Base-by-base conservation (phyloP, 2,329 filamentous ascomycete species). In the Zymoseptoria pseudotritici region DNA sequence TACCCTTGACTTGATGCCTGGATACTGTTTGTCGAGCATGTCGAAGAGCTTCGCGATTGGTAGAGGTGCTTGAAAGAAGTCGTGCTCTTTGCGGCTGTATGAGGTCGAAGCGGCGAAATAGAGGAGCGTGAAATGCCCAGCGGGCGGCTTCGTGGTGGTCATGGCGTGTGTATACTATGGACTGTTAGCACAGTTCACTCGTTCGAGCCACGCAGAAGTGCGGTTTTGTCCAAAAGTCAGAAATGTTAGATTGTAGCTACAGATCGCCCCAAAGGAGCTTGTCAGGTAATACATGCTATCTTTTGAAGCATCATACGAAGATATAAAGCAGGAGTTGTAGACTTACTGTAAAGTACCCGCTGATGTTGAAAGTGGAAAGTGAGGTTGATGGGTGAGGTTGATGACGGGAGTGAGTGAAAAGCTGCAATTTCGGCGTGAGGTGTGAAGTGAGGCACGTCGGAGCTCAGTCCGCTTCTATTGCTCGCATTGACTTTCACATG, bases 21-120 rank as follows among this genome's bases (percentile, higher is more conserved):
- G 79, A 72, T 95, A 89, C 66, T 77, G 82, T 69, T 82, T 75
- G 69, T 95, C 90, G 7, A 95, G 80, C 62, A 77, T 71, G n/a
- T 77, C 74, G 68, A 90, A 91, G 21, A 95, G 80, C 65, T 83
- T 77, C 49, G 76, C 72, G 26, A 90, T 72, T 1, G 81, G 76
- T 42, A 92, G 72, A 42, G 89, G 88, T 11, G 89, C 89, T 2
- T 83, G 78, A 10, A 94, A 72, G 17, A 76, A 69, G 70, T 94
- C 90, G 62, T 79, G 78, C 61, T 86, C 80, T 70, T 84, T 88
- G n/a, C 79, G 78, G 1, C 90, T 91, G 73, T 83, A 89, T 31
- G 86, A 86, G 59, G 83, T 82, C 13, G 89, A 89, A 63, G 84
- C 83, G 60, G 90, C 90, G 76, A 95, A 95, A 76, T 93, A 95